Percentiles rank a stretch among this genome's conserved stretches.
These are phyloP conservation scores for Acidomyces sp. DNA, from an alignment of 495 filamentous ascomycete genomes.

Conservation along the genomic window DNA sequence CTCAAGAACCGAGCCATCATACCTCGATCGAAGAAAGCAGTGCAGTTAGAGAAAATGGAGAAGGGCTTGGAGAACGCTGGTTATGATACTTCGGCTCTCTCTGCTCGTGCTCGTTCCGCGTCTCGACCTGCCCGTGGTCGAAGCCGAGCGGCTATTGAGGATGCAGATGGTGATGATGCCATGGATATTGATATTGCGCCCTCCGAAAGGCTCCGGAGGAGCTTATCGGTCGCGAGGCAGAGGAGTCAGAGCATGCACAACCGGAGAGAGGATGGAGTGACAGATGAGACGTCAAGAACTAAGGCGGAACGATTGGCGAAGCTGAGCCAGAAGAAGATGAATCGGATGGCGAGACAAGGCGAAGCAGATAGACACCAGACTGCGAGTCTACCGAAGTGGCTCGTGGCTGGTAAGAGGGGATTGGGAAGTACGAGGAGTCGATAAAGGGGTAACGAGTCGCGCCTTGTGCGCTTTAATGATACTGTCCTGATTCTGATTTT, in stretches of 20 bases:
- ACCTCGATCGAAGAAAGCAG: slow-evolving; percentile 57
- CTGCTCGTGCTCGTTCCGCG: slow-evolving; percentile 48
- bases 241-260: slow-evolving; percentile 70
- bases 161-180: slow-evolving; percentile 40
- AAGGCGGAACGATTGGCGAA: slow-evolving; percentile 79
- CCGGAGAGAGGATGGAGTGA: slow-evolving; percentile 69
- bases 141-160: slow-evolving; percentile 36
- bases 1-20: slow-evolving; percentile 93
- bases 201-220: slow-evolving; percentile 22
- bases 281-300: slow-evolving; percentile 42
- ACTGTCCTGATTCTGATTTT: too few species aligned
- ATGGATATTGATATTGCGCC: slow-evolving; percentile 70
- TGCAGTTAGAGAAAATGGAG: slow-evolving; percentile 75
- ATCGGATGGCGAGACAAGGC: slow-evolving; percentile 88
- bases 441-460: slow-evolving; percentile 9
- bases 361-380: slow-evolving; percentile 90
- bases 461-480: too few species aligned
- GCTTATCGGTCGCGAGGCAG: slow-evolving; percentile 45
- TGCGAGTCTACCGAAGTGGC: slow-evolving; percentile 71
- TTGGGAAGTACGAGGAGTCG: slow-evolving; percentile 44
- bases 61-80: slow-evolving; percentile 70
- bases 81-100: slow-evolving; percentile 63
- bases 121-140: slow-evolving; percentile 46
- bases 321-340: slow-evolving; percentile 94
- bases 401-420: slow-evolving; percentile 58